Evolutionary conservation across 441 rosid genomes (phyloP).

Genomic region (Erysimum cheiri): DNA sequence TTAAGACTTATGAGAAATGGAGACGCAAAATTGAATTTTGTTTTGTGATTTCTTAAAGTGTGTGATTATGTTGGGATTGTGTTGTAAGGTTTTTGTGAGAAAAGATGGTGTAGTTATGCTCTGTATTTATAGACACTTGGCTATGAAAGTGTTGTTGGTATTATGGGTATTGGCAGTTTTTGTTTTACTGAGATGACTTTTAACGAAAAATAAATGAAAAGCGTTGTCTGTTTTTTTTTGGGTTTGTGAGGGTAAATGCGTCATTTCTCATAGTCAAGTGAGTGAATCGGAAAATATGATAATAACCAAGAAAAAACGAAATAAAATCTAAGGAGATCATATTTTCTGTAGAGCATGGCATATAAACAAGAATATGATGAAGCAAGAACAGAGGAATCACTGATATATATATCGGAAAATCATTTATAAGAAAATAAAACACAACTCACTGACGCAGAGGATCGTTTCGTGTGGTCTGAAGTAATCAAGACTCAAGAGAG

Average conservation of each 20-base stretch:
- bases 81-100: constrained; percentile 33
- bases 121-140: constrained; percentile 44
- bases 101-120: constrained; percentile 22
- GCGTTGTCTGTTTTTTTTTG: constrained; percentile 3
- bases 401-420: not conserved
- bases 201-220: not conserved
- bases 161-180: constrained; percentile 41
- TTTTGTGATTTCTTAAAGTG: not conserved
- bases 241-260: constrained; percentile 34
- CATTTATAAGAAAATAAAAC: not conserved
- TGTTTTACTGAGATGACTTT: constrained; percentile 8
- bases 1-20: too few relatives aligned
- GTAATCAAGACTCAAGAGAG: constrained; percentile 3
- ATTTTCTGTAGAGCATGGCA: constrained; percentile 29
- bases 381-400: constrained; percentile 7
- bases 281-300: not conserved
- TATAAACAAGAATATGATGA: constrained; percentile 32
- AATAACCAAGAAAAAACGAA: not conserved
- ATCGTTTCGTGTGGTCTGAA: constrained; percentile 4
- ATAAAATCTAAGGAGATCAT: constrained; percentile 33
- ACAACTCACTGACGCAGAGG: not conserved
- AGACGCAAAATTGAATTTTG: constrained; percentile 16
- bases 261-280: not conserved
- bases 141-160: constrained; percentile 37
- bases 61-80: constrained; percentile 18